phyloP scores from a whole-genome alignment of 306 rosid genomes.

The Sindora glabra region DNA sequence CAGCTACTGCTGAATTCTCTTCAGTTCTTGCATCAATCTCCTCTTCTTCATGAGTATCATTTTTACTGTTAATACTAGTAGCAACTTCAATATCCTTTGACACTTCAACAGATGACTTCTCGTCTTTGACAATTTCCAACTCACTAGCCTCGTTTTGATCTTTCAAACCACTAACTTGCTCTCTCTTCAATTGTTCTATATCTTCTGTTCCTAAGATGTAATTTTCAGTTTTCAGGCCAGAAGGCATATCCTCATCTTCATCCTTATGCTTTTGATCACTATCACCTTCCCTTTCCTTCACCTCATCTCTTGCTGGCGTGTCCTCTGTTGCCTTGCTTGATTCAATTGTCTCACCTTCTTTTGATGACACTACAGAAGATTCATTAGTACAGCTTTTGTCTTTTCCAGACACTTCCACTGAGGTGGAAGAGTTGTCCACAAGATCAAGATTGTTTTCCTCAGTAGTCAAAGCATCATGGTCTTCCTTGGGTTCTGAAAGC shows the following conservation, averaged over 20 bases:
- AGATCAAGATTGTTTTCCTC: background rate
- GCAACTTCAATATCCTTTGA: background rate
- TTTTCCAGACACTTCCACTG: background rate
- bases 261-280: conserved; percentile 5
- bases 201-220: background rate
- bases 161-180: background rate
- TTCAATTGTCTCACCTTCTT: no score
- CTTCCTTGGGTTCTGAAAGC: background rate
- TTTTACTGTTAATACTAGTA: background rate
- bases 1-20: background rate
- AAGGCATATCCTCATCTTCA: background rate
- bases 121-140: background rate
- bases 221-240: conserved; percentile 1
- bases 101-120: background rate
- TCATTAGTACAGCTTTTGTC: no score
- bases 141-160: conserved; percentile 1
- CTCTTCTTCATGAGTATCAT: background rate
- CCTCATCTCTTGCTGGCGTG: background rate
- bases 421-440: background rate
- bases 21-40: background rate
- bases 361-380: no score
- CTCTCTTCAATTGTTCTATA: background rate
- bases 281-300: background rate
- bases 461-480: background rate
- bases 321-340: no score